Base-by-base conservation (phyloP, 2,329 filamentous ascomycete genomes). In the Xylaria sp. region DNA sequence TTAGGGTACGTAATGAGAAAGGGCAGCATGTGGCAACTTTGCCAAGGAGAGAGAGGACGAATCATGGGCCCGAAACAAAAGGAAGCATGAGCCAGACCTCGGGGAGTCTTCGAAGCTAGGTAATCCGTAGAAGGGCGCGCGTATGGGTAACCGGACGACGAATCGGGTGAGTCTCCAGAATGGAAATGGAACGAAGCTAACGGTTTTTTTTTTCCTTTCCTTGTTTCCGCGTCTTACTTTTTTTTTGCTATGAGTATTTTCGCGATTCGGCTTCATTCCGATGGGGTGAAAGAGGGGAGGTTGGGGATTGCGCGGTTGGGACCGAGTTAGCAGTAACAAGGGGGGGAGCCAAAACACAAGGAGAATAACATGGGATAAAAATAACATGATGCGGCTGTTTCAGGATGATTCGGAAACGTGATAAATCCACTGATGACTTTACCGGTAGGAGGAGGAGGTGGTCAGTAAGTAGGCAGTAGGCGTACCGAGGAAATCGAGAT, bases 371-470 rank as follows among this genome's bases (percentile, higher is more conserved):
- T 13, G 55, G 54, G 64, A 68, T 68, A 69, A 68, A 69, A 68
- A 69, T 67, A 67, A 65, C 63, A 61, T 63, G 56, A 62, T 63
- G 64, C 57, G 37, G 65, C 58, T 53, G 63, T 63, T 65, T 69
- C 68, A 69, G 62, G 62, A 65, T 57, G 55, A 67, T 52, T 61
- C 67, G 67, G 67, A 69, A 67, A 63, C 59, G 66, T 62, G 58
- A 46, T 46, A 5, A n/a, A 16, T 11, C 13, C n/a, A 57, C 16
- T 16, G 16, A 16, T 16, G 16, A 16, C 16, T 58, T 30, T 4
- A 30, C 23, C 23, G 23, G 23, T 30, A 30, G 23, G 23, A 30
- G 23, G 23, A 30, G 23, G 23, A 30, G 23, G 4, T 5, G 23
- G 4, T 30, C 23, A 30, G 23, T 30, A 5, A 55, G 52, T 62